Conservation (phyloP, 2,329 filamentous ascomycete genomes). For the Hysterium pulicare region DNA sequence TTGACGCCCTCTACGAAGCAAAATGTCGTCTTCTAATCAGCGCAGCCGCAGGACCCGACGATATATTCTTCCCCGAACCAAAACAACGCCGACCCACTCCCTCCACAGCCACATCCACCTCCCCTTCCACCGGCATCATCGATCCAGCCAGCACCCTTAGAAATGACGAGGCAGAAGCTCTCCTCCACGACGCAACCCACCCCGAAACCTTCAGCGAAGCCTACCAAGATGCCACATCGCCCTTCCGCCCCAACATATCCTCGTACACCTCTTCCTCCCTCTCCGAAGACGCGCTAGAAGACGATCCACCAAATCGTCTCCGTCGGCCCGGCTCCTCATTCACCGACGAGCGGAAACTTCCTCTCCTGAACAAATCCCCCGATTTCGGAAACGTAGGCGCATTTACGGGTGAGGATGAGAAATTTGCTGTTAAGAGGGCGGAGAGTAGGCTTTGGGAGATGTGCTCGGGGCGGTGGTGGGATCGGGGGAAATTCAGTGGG, state of each 20-base stretch:
- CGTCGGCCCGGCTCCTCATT: conserved; percentile 22
- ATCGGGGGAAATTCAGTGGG: too few species aligned
- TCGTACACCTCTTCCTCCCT: conserved; percentile 49
- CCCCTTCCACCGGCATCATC: conserved; percentile 10
- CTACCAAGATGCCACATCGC: conserved; percentile 72
- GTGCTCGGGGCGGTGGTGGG: conserved; percentile 70
- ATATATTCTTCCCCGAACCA: conserved; percentile 71
- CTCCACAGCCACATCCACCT: conserved; percentile 3
- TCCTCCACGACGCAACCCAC: conserved; percentile 52
- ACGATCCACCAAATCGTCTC: conserved; percentile 46
- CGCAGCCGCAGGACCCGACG: conserved; percentile 65
- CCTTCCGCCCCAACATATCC: conserved; percentile 76
- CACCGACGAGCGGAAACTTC: conserved; percentile 22
- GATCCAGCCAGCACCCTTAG: conserved; percentile 3
- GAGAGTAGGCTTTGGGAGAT: conserved; percentile 79
- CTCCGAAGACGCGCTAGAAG: conserved; percentile 46
- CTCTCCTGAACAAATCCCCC: conserved; percentile 23
- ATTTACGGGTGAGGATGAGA: conserved; percentile 77
- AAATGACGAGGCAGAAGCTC: conserved; percentile 16
- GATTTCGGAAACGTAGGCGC: conserved; percentile 66
- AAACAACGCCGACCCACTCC: neutral
- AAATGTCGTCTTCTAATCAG: conserved; percentile 70
- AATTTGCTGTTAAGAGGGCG: conserved; percentile 76
- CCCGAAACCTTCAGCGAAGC: conserved; percentile 69
- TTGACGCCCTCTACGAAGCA: conserved; percentile 80